Conservation (phyloP, 2,329 filamentous ascomycete genomes). For the Tolypocladium capitatum region DNA sequence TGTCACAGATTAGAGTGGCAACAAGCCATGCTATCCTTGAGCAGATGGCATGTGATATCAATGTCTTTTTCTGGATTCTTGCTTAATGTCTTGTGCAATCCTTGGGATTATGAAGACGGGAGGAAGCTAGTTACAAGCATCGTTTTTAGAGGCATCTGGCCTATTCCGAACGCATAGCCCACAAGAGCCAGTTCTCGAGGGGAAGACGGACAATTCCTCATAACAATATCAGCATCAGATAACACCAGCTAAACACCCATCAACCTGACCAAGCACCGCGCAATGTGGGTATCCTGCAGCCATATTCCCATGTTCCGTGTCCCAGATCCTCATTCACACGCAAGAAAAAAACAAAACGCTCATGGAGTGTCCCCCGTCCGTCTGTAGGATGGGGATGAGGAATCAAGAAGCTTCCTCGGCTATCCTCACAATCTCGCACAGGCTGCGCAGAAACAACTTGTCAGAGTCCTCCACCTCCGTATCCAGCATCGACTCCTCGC, state of each 20-base stretch:
- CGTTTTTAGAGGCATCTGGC: too few relatives aligned
- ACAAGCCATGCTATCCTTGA: too few relatives aligned
- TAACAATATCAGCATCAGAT: too few relatives aligned
- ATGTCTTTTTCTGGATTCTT: too few relatives aligned
- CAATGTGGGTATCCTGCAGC: conserved; percentile 2
- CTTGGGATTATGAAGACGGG: too few relatives aligned
- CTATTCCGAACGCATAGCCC: too few relatives aligned
- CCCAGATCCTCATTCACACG: neutral
- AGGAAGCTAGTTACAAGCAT: too few relatives aligned
- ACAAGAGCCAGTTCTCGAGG: neutral
- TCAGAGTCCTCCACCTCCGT: conserved; percentile 19
- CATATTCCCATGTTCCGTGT: neutral
- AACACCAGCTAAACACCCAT: neutral
- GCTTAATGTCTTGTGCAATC: too few relatives aligned
- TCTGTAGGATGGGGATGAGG: too few relatives aligned
- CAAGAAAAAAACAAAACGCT: neutral
- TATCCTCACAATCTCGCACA: conserved; percentile 29
- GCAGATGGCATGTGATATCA: neutral
- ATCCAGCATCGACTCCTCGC: conserved; percentile 17
- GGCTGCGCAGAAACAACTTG: conserved; percentile 23
- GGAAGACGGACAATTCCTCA: too few relatives aligned
- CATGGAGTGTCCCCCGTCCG: neutral
- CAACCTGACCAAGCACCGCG: neutral
- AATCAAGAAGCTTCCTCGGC: conserved; percentile 15
- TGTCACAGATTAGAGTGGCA: too few relatives aligned